These are phyloP conservation scores for Peniophora sp. DNA, from an alignment of 1,284 basidiomycete species.

Conservation along the genomic window DNA sequence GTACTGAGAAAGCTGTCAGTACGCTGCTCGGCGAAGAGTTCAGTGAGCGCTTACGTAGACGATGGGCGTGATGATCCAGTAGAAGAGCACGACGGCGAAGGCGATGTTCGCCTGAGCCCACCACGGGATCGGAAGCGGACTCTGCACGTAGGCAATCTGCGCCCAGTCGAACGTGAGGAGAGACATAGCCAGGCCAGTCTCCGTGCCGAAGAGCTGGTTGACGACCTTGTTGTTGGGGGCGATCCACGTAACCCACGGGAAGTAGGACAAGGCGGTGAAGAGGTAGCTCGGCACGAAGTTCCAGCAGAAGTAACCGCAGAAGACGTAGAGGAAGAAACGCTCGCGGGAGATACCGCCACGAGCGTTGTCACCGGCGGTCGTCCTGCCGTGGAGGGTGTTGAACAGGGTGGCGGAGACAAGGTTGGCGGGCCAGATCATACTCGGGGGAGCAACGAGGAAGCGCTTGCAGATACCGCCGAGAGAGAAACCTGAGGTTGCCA, in stretches of 20 bases:
- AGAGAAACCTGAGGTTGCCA: slow-evolving; percentile 46
- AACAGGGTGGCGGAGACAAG: slow-evolving; percentile 81
- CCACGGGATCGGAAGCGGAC: slow-evolving; percentile 44
- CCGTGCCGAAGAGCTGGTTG: slow-evolving; percentile 74
- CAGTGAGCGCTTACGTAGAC: slow-evolving; percentile 17
- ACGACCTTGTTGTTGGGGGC: slow-evolving; percentile 58
- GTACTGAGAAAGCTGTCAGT: slow-evolving; percentile 11
- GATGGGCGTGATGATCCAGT: slow-evolving; percentile 61
- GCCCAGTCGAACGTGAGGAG: slow-evolving; percentile 64
- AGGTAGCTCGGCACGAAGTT: slow-evolving; percentile 20
- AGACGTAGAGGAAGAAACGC: slow-evolving; percentile 65
- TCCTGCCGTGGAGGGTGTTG: slow-evolving; percentile 63
- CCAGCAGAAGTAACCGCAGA: slow-evolving; percentile 50
- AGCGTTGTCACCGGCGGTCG: slow-evolving; percentile 53
- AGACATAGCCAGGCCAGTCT: slow-evolving; percentile 64
- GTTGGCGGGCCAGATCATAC: slow-evolving; percentile 88
- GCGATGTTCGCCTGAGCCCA: slow-evolving; percentile 74
- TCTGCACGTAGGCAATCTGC: slow-evolving; percentile 48
- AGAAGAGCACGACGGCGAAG: slow-evolving; percentile 66
- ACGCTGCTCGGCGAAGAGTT: not conserved
- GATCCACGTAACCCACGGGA: slow-evolving; percentile 54
- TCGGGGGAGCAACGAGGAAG: slow-evolving; percentile 80
- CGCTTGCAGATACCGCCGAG: slow-evolving; percentile 73
- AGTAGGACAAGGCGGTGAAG: not conserved
- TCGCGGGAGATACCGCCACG: slow-evolving; percentile 64